Conservation (phyloP, 345 rosid genomes). For the Eucalyptus erythrocorys region DNA sequence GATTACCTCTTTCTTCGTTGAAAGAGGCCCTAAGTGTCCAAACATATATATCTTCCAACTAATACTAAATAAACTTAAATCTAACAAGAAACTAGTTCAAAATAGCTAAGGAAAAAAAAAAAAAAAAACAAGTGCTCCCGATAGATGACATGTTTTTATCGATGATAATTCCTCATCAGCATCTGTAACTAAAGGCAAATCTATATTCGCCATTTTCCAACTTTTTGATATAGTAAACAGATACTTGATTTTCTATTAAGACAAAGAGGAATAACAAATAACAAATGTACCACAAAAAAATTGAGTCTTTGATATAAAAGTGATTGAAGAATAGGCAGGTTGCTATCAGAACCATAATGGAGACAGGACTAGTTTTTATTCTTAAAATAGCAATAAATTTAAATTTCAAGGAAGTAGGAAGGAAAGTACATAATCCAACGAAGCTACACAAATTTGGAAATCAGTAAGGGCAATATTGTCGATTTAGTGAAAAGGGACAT, state of each 20-base stretch:
- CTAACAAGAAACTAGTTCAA: neutral
- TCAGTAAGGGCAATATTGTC: too few species aligned
- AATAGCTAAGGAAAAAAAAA: neutral
- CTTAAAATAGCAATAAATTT: too few species aligned
- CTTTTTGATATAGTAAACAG: neutral
- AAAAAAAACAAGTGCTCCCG: neutral
- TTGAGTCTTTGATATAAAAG: too few species aligned
- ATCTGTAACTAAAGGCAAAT: too few species aligned
- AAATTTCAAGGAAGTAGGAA: too few species aligned
- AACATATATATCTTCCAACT: neutral
- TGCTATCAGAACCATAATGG: too few species aligned
- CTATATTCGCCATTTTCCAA: neutral
- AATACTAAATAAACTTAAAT: neutral
- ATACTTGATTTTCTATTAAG: neutral
- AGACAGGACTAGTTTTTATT: too few species aligned
- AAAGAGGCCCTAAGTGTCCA: neutral
- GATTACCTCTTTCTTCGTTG: neutral
- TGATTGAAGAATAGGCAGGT: too few species aligned
- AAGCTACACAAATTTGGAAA: too few species aligned
- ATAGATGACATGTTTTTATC: neutral
- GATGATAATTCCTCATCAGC: neutral
- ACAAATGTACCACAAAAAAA: too few species aligned
- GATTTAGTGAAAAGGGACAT: too few species aligned
- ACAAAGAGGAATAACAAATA: too few species aligned
- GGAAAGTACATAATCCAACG: rapidly evolving